Evolutionary conservation across 441 rosid species (phyloP), one percentile per base, ranked within the genome.

Genomic region (Bocquillonia castaneifolia): DNA sequence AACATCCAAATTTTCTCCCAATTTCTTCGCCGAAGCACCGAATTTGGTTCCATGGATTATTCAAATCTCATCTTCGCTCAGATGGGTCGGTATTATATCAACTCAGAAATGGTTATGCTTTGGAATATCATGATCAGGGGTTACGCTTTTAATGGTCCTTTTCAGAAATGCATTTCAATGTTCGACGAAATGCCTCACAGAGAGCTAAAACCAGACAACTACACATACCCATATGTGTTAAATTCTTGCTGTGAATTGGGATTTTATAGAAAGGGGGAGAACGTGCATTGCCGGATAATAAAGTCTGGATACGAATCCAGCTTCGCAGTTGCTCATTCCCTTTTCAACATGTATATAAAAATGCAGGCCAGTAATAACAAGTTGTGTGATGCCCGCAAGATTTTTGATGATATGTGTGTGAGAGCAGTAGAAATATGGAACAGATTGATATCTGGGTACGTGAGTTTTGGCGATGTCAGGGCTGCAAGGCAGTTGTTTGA

Each of bases 401-500:
- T 89, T 85, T 89, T 92, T 47, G 83, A 88, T 64, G 82, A 86
- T 85, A 84, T 86, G 83, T 85, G 80, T 0, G 62, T 64, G 10
- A 85, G 73, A 68, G 88, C 83, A 72, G 71, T 75, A 47, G 77
- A 85, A 68, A 81, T 83, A 63, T 89, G 96, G 89, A 91, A 91
- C 64, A 71, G 79, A 6, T 77, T 89, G 78, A 73, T 88, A 74
- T 81, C 77, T 66, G 91, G 86, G 2, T 86, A 83, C 51, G 86
- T 73, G 0, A 85, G 84, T 66, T 77, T 80, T 17, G 82, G 82
- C 59, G 84, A 84, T 15, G 79, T 86, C 82, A 62, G 69, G 66
- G 65, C 44, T 25, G 96, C 94, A 0, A 85, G 85, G 66, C 74
- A 77, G 10, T 42, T 86, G 79, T 88, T 92, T 44, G 62, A 80